Conservation (phyloP, 345 rosid genomes). For the Chamaenerion angustifolium region DNA sequence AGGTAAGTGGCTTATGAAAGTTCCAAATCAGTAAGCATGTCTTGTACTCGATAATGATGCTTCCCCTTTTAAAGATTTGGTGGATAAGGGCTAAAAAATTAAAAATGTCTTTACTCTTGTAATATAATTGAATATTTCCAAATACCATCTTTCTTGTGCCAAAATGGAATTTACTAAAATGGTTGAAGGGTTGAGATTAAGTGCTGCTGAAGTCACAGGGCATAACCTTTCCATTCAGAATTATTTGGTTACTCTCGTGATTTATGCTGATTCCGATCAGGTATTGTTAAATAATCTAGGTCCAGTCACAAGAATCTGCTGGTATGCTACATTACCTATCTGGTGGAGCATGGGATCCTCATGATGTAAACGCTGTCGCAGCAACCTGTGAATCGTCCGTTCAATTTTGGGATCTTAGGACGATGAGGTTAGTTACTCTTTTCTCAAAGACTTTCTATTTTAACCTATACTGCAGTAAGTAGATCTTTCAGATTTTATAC, state of each 20-base stretch:
- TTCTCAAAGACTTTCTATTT: background rate
- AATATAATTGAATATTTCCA: too few relatives aligned
- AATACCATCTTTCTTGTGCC: too few relatives aligned
- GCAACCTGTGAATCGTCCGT: slow-evolving; percentile 78
- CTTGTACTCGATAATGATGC: background rate
- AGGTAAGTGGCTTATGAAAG: slow-evolving; percentile 24
- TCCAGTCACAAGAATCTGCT: slow-evolving; percentile 64
- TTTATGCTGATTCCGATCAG: slow-evolving; percentile 16
- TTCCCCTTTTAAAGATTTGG: background rate
- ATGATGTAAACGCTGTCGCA: slow-evolving; percentile 62
- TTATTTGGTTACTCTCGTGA: slow-evolving; percentile 5
- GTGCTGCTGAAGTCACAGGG: too few relatives aligned
- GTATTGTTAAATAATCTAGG: slow-evolving; percentile 30
- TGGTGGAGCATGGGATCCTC: slow-evolving; percentile 95
- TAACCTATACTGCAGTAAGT: background rate
- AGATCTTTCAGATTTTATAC: too few relatives aligned
- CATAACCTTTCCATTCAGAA: too few relatives aligned
- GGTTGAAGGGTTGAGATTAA: too few relatives aligned
- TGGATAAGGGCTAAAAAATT: too few relatives aligned
- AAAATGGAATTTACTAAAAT: too few relatives aligned
- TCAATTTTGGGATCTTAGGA: slow-evolving; percentile 79
- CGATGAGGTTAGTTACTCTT: slow-evolving; percentile 48
- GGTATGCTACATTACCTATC: slow-evolving; percentile 71
- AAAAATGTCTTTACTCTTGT: background rate
- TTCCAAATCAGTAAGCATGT: background rate